Evolutionary conservation across 768 basidiomycete genomes (phyloP), one percentile per base, ranked within the genome.

Genomic region (Suillus americanus): DNA sequence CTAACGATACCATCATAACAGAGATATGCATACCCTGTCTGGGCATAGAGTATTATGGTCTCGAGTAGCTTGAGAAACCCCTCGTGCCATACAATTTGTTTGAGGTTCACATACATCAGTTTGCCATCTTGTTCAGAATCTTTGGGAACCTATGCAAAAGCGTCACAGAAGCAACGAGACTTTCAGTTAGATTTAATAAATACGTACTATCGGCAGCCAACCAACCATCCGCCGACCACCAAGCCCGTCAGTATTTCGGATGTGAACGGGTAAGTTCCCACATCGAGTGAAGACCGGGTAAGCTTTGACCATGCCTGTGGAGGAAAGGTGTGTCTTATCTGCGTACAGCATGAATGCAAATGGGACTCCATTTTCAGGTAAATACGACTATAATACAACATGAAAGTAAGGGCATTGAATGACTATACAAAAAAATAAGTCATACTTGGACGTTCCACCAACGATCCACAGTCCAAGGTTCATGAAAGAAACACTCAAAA

Each of bases 381-480:
- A 46, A 28, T 25, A 33, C 0, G 55, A 62, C 45, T 64, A 43
- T 30, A 33, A 33, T 35, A 6, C 35, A 35, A 35, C 35, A 35
- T 35, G 35, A 35, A 35, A 35, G 9, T 35, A 9, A 12, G 14
- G 40, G 14, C 16, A 40, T 16, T 33, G 7, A 33, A 30, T 3
- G 10, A 53, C 43, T 35, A 13, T 28, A 55, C 16, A 37, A 57
- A 37, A 33, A 28, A 23, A 40, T 61, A 37, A 28, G 28, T 14
- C 67, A 38, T 68, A 79, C 81, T 70, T 82, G 78, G 7, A 75
- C 66, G 2, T 77, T 66, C 79, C 79, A 81, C 54, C 70, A 79
- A 1, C 40, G 12, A 41, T 80, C 61, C 1, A 70, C 79, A 8
- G 77, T 78, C 74, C 79, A 79, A 6, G 81, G 79, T 57, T 82